phyloP scores from a whole-genome alignment of 805 yeast genomes.

The Ogataea parapolymorpha region DNA sequence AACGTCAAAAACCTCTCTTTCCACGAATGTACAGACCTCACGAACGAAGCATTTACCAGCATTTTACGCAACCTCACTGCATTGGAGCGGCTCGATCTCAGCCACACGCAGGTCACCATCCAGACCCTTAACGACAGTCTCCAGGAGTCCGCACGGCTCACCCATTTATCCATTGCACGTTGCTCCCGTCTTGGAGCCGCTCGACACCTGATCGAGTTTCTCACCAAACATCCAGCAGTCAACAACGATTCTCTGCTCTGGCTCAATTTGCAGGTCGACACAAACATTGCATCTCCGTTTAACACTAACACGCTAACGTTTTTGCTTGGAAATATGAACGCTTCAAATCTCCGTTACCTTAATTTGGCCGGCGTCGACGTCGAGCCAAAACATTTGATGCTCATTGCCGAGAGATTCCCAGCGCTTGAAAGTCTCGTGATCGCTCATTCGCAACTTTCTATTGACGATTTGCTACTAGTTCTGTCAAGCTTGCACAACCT shows the following conservation, averaged over 20 bases:
- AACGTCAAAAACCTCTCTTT: constrained; percentile 55
- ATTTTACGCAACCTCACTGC: constrained; percentile 55
- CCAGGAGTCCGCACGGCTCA: constrained; percentile 55
- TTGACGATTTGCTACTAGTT: constrained; percentile 37
- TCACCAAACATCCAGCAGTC: constrained; percentile 68
- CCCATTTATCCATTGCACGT: constrained; percentile 69
- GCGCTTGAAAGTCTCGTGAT: constrained; percentile 41
- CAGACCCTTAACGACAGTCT: constrained; percentile 50
- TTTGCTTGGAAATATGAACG: constrained; percentile 42
- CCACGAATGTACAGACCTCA: constrained; percentile 83
- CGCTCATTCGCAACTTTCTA: constrained; percentile 36
- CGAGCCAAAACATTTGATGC: constrained; percentile 34
- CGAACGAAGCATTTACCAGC: constrained; percentile 51
- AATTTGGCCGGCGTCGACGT: constrained; percentile 53
- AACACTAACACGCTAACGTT: constrained; percentile 42
- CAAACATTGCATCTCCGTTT: constrained; percentile 50
- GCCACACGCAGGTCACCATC: constrained; percentile 75
- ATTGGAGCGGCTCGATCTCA: constrained; percentile 68
- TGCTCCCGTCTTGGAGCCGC: constrained; percentile 66
- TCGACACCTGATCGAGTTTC: constrained; percentile 64
- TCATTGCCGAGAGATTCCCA: constrained; percentile 39
- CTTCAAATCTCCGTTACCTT: constrained; percentile 43
- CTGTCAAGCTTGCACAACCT: constrained; percentile 37
- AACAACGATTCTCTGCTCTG: constrained; percentile 39
- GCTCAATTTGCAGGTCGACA: constrained; percentile 53